Evolutionary conservation across 2,329 filamentous ascomycete genomes (phyloP), one percentile per base, ranked within the genome.

Genomic region (Alternaria angustiovoidea): DNA sequence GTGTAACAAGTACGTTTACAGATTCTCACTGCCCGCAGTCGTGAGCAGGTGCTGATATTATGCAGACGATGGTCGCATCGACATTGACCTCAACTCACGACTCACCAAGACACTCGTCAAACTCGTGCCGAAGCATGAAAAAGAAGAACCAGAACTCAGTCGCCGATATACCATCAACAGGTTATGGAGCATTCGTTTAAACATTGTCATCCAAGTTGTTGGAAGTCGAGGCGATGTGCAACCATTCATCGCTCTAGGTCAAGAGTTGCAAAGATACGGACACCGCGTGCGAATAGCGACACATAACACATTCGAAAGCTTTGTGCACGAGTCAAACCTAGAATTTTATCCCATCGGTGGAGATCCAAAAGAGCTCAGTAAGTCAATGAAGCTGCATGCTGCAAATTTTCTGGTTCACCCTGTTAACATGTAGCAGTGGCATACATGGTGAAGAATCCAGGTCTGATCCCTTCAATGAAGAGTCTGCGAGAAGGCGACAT

Each of bases 201-300:
- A 86, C 51, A 81, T 87, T 42, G 83, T 86, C 5, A 85, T 87
- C 51, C 84, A 86, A 57, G 82, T 86, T 6, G 84, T 87, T 1
- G 82, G 82, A 12, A 80, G 77, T 5, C 78, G 82, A 28, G 85
- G 85, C 6, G 85, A 87, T 66, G 83, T 87, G 0, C 86, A 89
- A 57, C 86, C 86, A 0, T 88, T 89, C 58, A 77, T 88, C 47
- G 84, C 86, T 0, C 77, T 89, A 1, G 87, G 84, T 0, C 81
- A 79, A 30, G 80, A 82, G 14, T 68, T 88, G 0, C 73, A 81
- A 20, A 28, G 5, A 7, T 67, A 73, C 36, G 69, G 70, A 8
- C 72, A 75, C 57, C 65, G 72, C n/a, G 64, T 75, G 14, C 67
- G 72, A 18, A 43, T 75, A 22, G 70, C 70, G 20, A 74, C 72